A percentile compares a stretch with the other conserved stretches of the same genome.
These are phyloP conservation scores for Colletotrichum cereale DNA, from an alignment of 2,329 filamentous ascomycete genomes.

Conservation along the genomic window DNA sequence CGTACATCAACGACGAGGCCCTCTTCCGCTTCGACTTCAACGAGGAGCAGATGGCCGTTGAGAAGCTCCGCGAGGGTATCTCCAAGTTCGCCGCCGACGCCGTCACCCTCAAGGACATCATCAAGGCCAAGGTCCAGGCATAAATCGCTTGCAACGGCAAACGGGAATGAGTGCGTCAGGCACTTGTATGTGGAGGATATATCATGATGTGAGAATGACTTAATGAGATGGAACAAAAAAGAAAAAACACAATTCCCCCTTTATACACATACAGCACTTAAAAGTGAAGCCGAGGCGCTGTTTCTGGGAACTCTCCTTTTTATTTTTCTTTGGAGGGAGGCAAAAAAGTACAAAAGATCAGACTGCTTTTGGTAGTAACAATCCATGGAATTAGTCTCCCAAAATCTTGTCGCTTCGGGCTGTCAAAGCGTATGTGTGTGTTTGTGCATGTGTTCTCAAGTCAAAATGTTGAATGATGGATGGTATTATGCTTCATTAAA, in stretches of 20 bases:
- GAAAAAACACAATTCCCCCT: background rate
- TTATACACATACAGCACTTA: constrained; percentile 10
- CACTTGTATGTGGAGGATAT: constrained; percentile 26
- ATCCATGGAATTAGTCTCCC: constrained; percentile 3
- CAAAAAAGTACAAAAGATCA: constrained; percentile 4
- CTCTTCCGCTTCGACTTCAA: constrained; percentile 99
- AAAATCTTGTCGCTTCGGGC: background rate
- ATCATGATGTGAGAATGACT: constrained; percentile 41
- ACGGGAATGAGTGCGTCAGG: background rate
- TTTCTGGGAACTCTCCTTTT: background rate
- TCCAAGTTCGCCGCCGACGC: constrained; percentile 99
- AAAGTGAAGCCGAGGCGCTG: constrained; percentile 20
- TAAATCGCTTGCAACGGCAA: constrained; percentile 47
- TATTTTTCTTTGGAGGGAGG: constrained; percentile 6
- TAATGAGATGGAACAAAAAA: constrained; percentile 35
- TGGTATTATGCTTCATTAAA: background rate
- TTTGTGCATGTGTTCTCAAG: background rate
- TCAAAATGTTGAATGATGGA: background rate
- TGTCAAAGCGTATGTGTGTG: background rate
- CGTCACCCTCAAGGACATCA: constrained; percentile 90
- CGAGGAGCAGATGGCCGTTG: constrained; percentile 98
- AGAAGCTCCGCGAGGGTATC: constrained; percentile 99
- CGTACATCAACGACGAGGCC: constrained; percentile 90
- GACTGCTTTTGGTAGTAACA: constrained; percentile 8
- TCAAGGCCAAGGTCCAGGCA: constrained; percentile 83